Evolutionary conservation across 2,329 filamentous ascomycete species (phyloP).

Genomic region (Diaporthe eres): DNA sequence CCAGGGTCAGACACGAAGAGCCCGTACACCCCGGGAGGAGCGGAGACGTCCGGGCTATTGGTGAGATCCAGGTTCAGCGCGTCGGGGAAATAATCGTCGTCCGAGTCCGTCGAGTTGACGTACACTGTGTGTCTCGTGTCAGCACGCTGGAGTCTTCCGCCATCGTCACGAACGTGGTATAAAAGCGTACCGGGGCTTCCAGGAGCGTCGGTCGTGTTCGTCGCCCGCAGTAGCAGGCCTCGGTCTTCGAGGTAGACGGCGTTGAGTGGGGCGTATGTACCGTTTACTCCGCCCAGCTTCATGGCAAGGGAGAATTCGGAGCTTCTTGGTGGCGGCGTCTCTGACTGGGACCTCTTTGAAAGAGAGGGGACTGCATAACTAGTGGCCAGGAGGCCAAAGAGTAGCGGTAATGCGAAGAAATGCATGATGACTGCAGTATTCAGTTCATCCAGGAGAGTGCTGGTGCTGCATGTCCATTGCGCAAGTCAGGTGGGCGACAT

Average conservation of each 20-base stretch:
- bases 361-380: not conserved
- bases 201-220: not conserved
- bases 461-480: not conserved
- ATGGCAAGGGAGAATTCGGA: slow-evolving; percentile 36
- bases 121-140: slow-evolving; percentile 25
- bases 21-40: slow-evolving; percentile 20
- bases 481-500: not conserved
- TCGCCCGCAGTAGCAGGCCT: slow-evolving; percentile 14
- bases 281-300: not conserved
- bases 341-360: not conserved
- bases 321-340: not conserved
- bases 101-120: slow-evolving; percentile 8
- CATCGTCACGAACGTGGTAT: no score
- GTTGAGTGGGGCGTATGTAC: slow-evolving; percentile 7
- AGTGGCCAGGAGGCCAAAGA: not conserved
- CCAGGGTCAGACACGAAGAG: slow-evolving; percentile 14
- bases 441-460: not conserved
- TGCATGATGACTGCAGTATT: not conserved
- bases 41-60: not conserved
- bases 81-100: not conserved
- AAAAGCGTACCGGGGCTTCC: slow-evolving; percentile 12
- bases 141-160: not conserved
- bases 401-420: not conserved
- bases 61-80: slow-evolving; percentile 35
- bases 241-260: slow-evolving; percentile 24